Base-by-base conservation (phyloP, 768 basidiomycete species). In the Sporobolomyces phaffii region DNA sequence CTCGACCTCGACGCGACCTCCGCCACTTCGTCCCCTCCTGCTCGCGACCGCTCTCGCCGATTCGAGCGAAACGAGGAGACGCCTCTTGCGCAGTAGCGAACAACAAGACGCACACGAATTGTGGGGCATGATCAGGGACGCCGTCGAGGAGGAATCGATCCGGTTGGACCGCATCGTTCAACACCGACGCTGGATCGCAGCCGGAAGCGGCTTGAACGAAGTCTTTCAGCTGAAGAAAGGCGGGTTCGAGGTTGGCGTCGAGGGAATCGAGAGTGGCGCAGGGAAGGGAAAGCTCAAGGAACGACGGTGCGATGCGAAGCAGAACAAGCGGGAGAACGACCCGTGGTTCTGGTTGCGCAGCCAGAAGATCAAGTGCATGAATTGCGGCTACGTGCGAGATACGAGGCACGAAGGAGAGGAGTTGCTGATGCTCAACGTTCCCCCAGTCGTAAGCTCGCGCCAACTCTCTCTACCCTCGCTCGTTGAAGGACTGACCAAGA, bases 101-200 rank as follows among this genome's bases (percentile, higher is more conserved):
- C 94, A 98, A 76, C 94, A 98, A 79, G 94, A 98, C 76, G 94
- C 94, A 7, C 94, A 98, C 75, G 94, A 98, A 76, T 83, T 98
- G n/a, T 97, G 96, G 79, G 87, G 94, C 73, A 85, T 97, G 36
- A 80, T 97, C 13, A 88, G 91, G 1, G 91, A 93, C 76, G 88
- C 86, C 58, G 82, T 97, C 72, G 90, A 90, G 78, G 87, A 86
- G 67, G 94, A 98, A 77, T 82, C 86, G n/a, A 75, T 79, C 3
- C 83, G 86, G 2, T 83, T 96, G 1, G 85, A 8, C 87, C 61
- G 83, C 82, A 49, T 54, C 26, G n/a, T 18, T 90, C 93, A 24
- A 15, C 63, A 22, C 14, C 38, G 48, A 15, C 34, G 48, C 7
- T 44, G 24, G 11, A 11, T 17, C 10, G 20, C 22, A 17, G 6